These are phyloP conservation scores for Ceratocystis cacaofunesta DNA, from an alignment of 2,329 filamentous ascomycete genomes.

Conservation along the genomic window DNA sequence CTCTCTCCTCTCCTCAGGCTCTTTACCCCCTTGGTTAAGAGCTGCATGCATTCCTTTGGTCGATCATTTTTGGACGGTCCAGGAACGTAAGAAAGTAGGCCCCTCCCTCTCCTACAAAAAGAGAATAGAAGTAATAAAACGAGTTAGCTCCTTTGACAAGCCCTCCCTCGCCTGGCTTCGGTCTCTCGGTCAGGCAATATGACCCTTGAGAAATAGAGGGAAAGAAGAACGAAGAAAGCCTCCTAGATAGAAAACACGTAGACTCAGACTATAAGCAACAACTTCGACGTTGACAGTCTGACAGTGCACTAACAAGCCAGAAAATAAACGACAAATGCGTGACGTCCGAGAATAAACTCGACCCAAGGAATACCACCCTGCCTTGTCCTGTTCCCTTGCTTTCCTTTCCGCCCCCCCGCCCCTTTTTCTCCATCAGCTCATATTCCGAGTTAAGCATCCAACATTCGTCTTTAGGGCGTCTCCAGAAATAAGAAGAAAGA, in stretches of 20 bases:
- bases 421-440: too few species aligned
- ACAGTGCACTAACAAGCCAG: too few species aligned
- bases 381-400: too few species aligned
- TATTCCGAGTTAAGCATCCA: too few species aligned
- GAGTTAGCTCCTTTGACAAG: neutral
- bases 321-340: too few species aligned
- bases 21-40: neutral
- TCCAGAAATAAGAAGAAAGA: too few species aligned
- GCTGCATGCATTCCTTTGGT: neutral
- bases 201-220: too few species aligned
- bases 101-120: neutral
- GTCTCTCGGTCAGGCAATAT: neutral
- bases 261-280: neutral
- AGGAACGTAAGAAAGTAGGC: slow-evolving; percentile 4
- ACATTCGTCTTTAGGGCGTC: too few species aligned
- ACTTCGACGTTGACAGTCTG: too few species aligned
- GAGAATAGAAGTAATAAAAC: neutral
- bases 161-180: neutral
- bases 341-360: too few species aligned
- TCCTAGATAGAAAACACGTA: neutral
- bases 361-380: too few species aligned
- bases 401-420: too few species aligned
- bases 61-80: neutral
- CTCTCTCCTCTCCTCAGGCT: neutral
- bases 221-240: neutral